Base-by-base conservation (phyloP, 805 yeast species). In the Kodamaea restingae region DNA sequence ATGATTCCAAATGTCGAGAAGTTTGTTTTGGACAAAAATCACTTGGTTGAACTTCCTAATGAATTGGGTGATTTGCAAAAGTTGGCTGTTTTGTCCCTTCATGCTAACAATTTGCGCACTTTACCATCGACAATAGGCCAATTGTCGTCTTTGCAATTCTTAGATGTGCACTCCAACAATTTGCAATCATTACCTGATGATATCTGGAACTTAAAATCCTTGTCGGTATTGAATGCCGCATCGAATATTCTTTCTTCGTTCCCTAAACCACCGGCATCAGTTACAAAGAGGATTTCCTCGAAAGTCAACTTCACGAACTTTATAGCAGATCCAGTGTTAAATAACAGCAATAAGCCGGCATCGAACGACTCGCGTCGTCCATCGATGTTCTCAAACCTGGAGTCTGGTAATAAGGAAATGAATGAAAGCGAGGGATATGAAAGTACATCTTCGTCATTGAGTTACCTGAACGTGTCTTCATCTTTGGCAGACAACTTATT, bases 151-250 rank as follows among this genome's bases (percentile, higher is more conserved):
- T 69, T 91, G 46, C 80, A 75, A 50, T 67, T 73, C 33, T 66
- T 91, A 40, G 96, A 91, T 58, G 62, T 88, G 31, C 96, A 91
- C 60, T 77, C 85, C 31, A 91, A 91, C 60, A 88, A 88, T 53
- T 67, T 91, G 48, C 81, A 86, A 47, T 56, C 65, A 6, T 63
- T 91, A 20, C 85, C 88, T 0, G 72, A 73, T 20, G 83, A 78
- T 15, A 71, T 85, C 24, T 85, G 90, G 84, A 63, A 73, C 38
- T 60, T 86, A 51, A 60, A 58, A 29, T 74, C 78, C 4, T 69
- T 85, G 48, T 70, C 76, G 4, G 58, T 63, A 4, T 65, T 88
- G 46, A 88, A 88, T 58, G 70, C 83, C 1, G 80, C 95, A 0
- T 84, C 95, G 0, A 88, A 88, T 50, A 66, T 81, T 46, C 63